phyloP scores from a whole-genome alignment of 108 stramenopile genomes.

The Aurantiochytrium sp. region DNA sequence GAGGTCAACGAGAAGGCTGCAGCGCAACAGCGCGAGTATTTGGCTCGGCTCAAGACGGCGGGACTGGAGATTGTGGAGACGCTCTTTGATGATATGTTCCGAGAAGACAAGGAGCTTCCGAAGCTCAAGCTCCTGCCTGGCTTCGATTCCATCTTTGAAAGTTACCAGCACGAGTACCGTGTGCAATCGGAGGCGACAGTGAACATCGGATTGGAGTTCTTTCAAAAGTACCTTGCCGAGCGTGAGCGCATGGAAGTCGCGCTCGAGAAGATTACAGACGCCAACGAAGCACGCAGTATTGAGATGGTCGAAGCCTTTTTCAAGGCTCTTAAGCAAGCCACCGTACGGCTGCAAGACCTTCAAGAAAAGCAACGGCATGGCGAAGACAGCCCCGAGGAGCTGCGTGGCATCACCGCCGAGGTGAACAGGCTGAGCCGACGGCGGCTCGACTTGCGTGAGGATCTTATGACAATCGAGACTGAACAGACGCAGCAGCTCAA shows the following conservation, averaged over 20 bases:
- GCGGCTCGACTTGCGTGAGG: constrained; percentile 34
- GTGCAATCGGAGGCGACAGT: constrained; percentile 20
- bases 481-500: constrained; percentile 53
- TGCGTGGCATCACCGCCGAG: background rate
- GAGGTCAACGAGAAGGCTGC: constrained; percentile 47
- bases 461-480: constrained; percentile 49
- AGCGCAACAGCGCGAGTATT: constrained; percentile 11
- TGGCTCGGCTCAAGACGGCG: constrained; percentile 28
- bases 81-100: constrained; percentile 49
- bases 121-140: constrained; percentile 44
- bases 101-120: constrained; percentile 43
- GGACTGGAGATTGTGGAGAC: constrained; percentile 44
- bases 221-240: constrained; percentile 11
- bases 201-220: constrained; percentile 14
- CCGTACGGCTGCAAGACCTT: background rate
- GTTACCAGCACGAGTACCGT: constrained; percentile 29
- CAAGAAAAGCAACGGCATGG: background rate
- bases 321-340: background rate
- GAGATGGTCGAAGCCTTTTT: constrained; percentile 24
- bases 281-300: background rate
- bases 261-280: background rate
- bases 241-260: constrained; percentile 18
- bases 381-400: background rate
- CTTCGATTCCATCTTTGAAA: constrained; percentile 35
- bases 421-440: background rate